A percentile compares a stretch with the other conserved stretches of the same genome.
Conservation (phyloP, 208 protist genomes). For the Trypanosoma mega region DNA sequence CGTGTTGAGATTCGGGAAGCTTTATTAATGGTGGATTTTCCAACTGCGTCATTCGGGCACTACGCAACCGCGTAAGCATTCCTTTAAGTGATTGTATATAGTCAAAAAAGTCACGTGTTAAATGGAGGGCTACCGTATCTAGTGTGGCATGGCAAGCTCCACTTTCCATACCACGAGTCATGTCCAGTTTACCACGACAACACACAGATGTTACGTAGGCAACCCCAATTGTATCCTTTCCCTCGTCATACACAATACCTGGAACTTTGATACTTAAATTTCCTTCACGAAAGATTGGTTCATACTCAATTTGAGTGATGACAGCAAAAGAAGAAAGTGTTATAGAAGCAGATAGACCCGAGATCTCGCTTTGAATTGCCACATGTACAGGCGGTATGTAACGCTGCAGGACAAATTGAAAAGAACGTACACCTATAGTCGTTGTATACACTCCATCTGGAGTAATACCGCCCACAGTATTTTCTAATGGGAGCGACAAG, state of each 20-base stretch:
- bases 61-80: slow-evolving; percentile 24
- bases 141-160: slow-evolving; percentile 57
- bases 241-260: slow-evolving; percentile 46
- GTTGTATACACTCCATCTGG: slow-evolving; percentile 66
- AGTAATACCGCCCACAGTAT: slow-evolving; percentile 14
- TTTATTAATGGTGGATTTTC: background rate
- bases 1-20: background rate
- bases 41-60: background rate
- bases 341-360: slow-evolving; percentile 49
- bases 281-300: slow-evolving; percentile 64
- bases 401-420: slow-evolving; percentile 54
- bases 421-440: slow-evolving; percentile 37
- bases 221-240: slow-evolving; percentile 63
- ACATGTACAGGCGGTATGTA: slow-evolving; percentile 55
- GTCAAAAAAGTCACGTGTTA: slow-evolving; percentile 73
- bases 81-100: slow-evolving; percentile 40
- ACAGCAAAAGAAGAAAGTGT: slow-evolving; percentile 51
- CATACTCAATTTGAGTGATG: slow-evolving; percentile 79
- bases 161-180: slow-evolving; percentile 50
- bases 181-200: slow-evolving; percentile 48
- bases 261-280: slow-evolving; percentile 59
- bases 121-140: slow-evolving; percentile 43
- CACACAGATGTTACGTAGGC: slow-evolving; percentile 47
- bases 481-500: slow-evolving; percentile 51
- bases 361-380: slow-evolving; percentile 29